A percentile compares a stretch with the other conserved stretches of the same genome.
These are phyloP conservation scores for Mycosphaerella sp. DNA, from an alignment of 2,329 filamentous ascomycete species.

Conservation along the genomic window DNA sequence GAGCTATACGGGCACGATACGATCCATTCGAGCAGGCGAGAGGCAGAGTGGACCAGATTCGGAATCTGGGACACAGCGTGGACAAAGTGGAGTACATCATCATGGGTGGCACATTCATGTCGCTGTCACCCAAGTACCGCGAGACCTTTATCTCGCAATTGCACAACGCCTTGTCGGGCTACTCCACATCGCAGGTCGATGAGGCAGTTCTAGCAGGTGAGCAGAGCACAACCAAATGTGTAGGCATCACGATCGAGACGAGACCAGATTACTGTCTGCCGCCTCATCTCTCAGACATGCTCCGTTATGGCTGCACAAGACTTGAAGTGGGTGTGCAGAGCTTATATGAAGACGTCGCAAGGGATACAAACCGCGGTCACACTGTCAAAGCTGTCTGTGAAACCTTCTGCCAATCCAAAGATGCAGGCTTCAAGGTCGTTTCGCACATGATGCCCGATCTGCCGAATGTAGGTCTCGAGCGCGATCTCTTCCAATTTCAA, in stretches of 20 bases:
- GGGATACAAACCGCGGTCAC: slow-evolving; percentile 94
- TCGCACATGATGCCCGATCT: slow-evolving; percentile 99
- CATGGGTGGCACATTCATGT: slow-evolving; percentile 99
- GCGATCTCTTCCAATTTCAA: slow-evolving; percentile 91
- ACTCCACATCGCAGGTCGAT: slow-evolving; percentile 89
- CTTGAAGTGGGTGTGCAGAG: slow-evolving; percentile 95
- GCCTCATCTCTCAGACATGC: slow-evolving; percentile 90
- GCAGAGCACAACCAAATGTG: slow-evolving; percentile 96
- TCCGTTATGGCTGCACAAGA: slow-evolving; percentile 94
- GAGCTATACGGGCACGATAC: slow-evolving; percentile 91
- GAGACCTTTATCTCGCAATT: slow-evolving; percentile 92
- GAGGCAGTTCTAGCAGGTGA: slow-evolving; percentile 91
- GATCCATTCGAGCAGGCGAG: slow-evolving; percentile 97
- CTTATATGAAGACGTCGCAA: slow-evolving; percentile 94
- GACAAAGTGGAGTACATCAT: slow-evolving; percentile 99
- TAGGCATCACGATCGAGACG: slow-evolving; percentile 98
- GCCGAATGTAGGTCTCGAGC: slow-evolving; percentile 97
- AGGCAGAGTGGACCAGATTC: slow-evolving; percentile 93
- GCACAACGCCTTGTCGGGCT: slow-evolving; percentile 94
- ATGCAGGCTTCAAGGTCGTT: slow-evolving; percentile 97
- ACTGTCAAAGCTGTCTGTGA: slow-evolving; percentile 93
- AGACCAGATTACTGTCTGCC: slow-evolving; percentile 94
- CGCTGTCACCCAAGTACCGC: slow-evolving; percentile 77
- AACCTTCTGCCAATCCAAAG: slow-evolving; percentile 95
- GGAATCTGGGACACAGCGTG: slow-evolving; percentile 89